Conservation (phyloP, 495 filamentous ascomycete species). For the Thermothielavioides terrestris region DNA sequence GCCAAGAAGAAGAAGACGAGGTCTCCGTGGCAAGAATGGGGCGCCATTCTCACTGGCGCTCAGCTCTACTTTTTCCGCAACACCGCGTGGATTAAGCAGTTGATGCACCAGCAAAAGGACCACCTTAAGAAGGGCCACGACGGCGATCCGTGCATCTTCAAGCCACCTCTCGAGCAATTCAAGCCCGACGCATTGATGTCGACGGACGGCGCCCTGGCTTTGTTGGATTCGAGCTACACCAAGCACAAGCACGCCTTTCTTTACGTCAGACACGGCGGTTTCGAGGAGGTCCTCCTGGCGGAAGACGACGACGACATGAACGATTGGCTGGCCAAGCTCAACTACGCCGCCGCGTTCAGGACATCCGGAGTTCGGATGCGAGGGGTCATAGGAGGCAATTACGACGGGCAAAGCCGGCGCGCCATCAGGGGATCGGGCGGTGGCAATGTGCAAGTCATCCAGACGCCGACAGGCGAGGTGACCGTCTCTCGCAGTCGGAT, state of each 20-base stretch:
- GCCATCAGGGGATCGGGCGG: conserved; percentile 60
- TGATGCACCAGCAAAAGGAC: conserved; percentile 77
- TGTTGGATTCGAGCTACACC: conserved; percentile 78
- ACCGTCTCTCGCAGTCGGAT: conserved; percentile 58
- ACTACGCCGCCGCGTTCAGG: conserved; percentile 90
- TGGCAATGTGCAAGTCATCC: conserved; percentile 47
- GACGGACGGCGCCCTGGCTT: conserved; percentile 80
- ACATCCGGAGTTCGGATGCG: conserved; percentile 87
- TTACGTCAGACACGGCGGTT: conserved; percentile 76
- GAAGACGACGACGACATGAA: conserved; percentile 87
- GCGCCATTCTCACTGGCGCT: conserved; percentile 85
- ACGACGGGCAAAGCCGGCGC: conserved; percentile 72
- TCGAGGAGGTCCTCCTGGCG: conserved; percentile 87
- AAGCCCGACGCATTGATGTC: conserved; percentile 90
- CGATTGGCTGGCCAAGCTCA: conserved; percentile 93
- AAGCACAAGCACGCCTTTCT: conserved; percentile 96
- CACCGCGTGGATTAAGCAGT: conserved; percentile 76
- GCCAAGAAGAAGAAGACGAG: conserved; percentile 87
- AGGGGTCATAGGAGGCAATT: conserved; percentile 73
- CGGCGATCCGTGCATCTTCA: conserved; percentile 71
- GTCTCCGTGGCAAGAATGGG: conserved; percentile 98
- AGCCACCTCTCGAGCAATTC: conserved; percentile 79
- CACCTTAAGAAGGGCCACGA: conserved; percentile 62
- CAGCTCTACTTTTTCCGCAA: conserved; percentile 97
- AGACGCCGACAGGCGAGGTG: conserved; percentile 62